Conservation (phyloP, 805 yeast genomes). For the Torulaspora quercuum region DNA sequence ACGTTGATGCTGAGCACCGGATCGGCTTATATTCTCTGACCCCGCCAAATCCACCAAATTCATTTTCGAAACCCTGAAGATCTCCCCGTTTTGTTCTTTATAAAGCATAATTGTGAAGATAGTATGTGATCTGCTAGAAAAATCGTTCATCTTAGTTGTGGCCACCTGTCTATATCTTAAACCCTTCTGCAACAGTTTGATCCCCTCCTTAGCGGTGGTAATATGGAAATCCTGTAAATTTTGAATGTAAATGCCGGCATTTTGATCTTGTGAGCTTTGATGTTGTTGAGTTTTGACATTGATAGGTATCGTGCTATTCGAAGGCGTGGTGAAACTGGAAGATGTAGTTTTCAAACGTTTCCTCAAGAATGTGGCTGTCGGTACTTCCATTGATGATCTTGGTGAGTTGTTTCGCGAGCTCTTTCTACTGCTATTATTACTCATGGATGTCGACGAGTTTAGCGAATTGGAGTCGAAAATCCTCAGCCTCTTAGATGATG, state of each 20-base stretch:
- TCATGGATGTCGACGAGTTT: conserved; percentile 5
- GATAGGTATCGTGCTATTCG: conserved; percentile 10
- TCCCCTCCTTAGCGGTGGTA: conserved; percentile 53
- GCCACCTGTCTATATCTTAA: conserved; percentile 61
- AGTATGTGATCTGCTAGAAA: conserved; percentile 73
- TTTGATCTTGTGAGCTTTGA: conserved; percentile 20
- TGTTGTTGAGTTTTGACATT: conserved; percentile 13
- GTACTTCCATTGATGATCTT: conserved; percentile 16
- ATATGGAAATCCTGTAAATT: conserved; percentile 62
- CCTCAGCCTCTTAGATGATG: conserved; percentile 46
- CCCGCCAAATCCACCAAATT: conserved; percentile 94
- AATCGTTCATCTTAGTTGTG: conserved; percentile 68
- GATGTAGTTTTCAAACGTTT: conserved; percentile 12
- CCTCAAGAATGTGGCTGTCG: conserved; percentile 14
- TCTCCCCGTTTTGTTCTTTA: conserved; percentile 47
- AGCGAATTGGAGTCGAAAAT: conserved; percentile 45
- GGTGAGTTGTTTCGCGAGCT: conserved; percentile 31
- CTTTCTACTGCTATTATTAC: conserved; percentile 14
- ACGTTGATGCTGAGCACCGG: conserved; percentile 82
- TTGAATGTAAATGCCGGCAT: conserved; percentile 49
- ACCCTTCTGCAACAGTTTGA: conserved; percentile 54
- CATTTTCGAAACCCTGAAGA: conserved; percentile 61
- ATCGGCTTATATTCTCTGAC: conserved; percentile 80
- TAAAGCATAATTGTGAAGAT: conserved; percentile 63
- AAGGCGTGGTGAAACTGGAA: conserved; percentile 4